Evolutionary conservation across 176 grass and related monocot species (phyloP), one percentile per base, ranked within the genome.

Genomic region (Rhipidocladum racemiflorum): DNA sequence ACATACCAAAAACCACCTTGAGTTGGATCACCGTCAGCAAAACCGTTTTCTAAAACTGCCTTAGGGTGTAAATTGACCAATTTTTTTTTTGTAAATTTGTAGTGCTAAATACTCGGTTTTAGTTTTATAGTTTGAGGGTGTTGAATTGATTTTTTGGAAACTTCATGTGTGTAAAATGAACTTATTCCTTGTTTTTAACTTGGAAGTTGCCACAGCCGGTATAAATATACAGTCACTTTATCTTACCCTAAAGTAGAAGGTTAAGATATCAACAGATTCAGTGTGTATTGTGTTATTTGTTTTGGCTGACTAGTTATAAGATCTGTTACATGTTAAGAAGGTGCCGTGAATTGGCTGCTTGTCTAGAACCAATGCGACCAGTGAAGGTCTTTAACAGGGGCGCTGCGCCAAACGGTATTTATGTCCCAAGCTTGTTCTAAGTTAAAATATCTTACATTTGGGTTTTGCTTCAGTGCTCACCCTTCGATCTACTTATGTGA

Each of bases 391-490:
- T 73, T 5, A 10, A 80, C 64, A 13, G 7, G 50, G 18, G 17
- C 3, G 53, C 4, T 40, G 24, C 10, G 38, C 14, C 65, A 57
- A 70, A 42, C 10, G 38, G 35, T 61, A 24, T 6, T 20, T 74
- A 83, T 64, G 68, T 63, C 28, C 57, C 21, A 82, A 13, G 68
- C 20, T 61, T 34, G 7, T 60, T 82, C 25, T 62, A 8, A 57
- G 44, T 42, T 63, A 32, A 64, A 55, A 32, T 73, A 35, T 54
- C 3, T 12, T 36, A 34, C 36, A 39, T 51, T 55, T 53, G 57
- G 5, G 18, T 45, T 60, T 46, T 53, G 3, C 57, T 77, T 46
- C 57, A 29, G 24, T 20, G 1, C 11, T 59, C 5, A 38, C 66
- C 38, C 14, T 61, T 29, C 48, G 43, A 23, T 60, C 25, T 23